Conservation (phyloP, 768 basidiomycete species). For the Tylopilus vinaceipallidus region DNA sequence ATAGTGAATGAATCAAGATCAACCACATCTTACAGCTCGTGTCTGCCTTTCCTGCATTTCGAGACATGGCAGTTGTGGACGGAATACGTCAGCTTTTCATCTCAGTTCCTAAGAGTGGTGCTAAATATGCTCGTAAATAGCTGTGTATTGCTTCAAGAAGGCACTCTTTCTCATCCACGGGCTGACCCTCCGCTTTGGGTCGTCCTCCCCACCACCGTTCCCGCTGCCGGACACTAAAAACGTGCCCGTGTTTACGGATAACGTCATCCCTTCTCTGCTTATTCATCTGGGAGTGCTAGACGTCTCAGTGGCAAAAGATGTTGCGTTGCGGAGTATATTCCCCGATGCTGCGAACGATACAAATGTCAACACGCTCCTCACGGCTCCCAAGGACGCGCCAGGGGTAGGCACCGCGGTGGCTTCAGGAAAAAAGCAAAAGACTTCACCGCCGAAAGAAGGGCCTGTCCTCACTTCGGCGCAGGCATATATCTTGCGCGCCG, state of each 20-base stretch:
- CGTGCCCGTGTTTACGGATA: slow-evolving; percentile 74
- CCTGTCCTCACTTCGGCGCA: slow-evolving; percentile 59
- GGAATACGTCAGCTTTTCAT: slow-evolving; percentile 48
- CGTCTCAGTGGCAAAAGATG: slow-evolving; percentile 44
- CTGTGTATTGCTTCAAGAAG: slow-evolving; percentile 89
- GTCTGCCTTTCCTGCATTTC: slow-evolving; percentile 76
- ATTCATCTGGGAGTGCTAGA: slow-evolving; percentile 75
- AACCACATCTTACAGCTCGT: slow-evolving; percentile 52
- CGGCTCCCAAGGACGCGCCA: slow-evolving; percentile 17
- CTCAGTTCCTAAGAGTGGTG: background rate
- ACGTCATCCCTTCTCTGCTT: slow-evolving; percentile 81
- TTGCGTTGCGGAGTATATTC: slow-evolving; percentile 47
- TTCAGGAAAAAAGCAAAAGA: slow-evolving; percentile 16
- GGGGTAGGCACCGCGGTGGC: slow-evolving; percentile 3
- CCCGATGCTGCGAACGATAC: slow-evolving; percentile 41
- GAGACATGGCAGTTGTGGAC: slow-evolving; percentile 69
- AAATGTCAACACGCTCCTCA: slow-evolving; percentile 42
- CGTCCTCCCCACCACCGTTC: slow-evolving; percentile 50
- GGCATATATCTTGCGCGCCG: slow-evolving; percentile 72
- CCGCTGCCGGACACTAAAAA: slow-evolving; percentile 57
- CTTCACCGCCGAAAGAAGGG: slow-evolving; percentile 38
- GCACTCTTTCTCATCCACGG: slow-evolving; percentile 80
- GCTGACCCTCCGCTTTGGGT: slow-evolving; percentile 63
- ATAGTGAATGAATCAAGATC: slow-evolving; percentile 1
- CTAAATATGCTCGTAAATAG: slow-evolving; percentile 34